phyloP scores from a whole-genome alignment of 2,329 filamentous ascomycete species.

The Penicillium sp. region DNA sequence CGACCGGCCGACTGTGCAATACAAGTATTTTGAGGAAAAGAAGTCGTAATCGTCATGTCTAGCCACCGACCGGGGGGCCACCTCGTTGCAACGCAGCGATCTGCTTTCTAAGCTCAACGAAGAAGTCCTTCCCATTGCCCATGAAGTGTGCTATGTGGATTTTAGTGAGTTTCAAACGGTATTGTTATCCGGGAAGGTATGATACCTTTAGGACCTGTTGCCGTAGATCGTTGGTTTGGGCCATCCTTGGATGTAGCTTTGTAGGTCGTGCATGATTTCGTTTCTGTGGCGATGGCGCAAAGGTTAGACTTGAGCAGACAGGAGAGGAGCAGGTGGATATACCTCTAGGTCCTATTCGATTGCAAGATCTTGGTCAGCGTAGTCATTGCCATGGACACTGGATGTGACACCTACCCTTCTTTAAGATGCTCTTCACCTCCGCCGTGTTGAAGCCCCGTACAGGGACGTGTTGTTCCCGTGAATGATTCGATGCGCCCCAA shows the following conservation, averaged over 20 bases:
- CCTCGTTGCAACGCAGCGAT: conserved; percentile 43
- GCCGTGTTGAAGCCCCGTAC: conserved; percentile 47
- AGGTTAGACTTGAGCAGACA: neutral
- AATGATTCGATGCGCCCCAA: conserved; percentile 31
- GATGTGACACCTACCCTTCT: conserved; percentile 34
- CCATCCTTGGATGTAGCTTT: conserved; percentile 41
- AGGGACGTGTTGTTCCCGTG: conserved; percentile 45
- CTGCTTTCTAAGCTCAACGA: conserved; percentile 52
- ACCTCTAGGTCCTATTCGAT: conserved; percentile 34
- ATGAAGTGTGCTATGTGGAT: conserved; percentile 45
- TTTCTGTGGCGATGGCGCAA: conserved; percentile 27
- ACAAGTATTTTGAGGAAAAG: conserved; percentile 15
- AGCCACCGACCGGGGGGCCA: conserved; percentile 38
- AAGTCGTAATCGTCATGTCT: conserved; percentile 19
- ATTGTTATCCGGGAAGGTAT: conserved; percentile 3
- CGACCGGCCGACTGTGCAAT: conserved; percentile 21
- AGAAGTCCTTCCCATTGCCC: conserved; percentile 53
- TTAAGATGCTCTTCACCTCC: conserved; percentile 45
- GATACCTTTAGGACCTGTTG: conserved; percentile 50
- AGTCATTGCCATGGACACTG: neutral
- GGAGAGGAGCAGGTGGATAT: conserved; percentile 1
- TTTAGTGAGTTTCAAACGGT: neutral
- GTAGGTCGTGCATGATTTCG: conserved; percentile 38
- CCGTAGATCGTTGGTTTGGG: conserved; percentile 38
- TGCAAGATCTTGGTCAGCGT: conserved; percentile 7